phyloP scores from a whole-genome alignment of 208 protist species.

The Crithidia acanthocephali region DNA sequence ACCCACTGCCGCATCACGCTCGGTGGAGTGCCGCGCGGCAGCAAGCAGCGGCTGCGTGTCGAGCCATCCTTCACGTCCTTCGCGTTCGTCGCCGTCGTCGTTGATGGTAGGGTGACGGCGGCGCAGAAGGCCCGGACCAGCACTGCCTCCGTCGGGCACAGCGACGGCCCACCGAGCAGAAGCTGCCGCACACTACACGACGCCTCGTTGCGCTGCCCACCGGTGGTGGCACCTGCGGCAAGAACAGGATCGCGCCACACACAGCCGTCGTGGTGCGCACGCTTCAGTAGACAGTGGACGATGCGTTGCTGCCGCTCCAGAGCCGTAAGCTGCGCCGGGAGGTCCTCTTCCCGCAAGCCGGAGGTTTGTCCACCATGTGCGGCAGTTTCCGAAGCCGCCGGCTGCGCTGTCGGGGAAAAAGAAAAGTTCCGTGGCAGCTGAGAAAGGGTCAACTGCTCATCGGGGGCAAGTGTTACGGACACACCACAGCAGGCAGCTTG shows the following conservation, averaged over 20 bases:
- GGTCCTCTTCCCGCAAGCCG: background rate
- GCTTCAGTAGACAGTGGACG: conserved; percentile 9
- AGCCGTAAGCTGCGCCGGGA: background rate
- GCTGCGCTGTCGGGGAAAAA: background rate
- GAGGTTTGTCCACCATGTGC: background rate
- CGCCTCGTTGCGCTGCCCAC: background rate
- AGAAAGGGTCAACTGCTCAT: conserved; percentile 30
- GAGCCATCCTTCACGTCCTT: conserved; percentile 4
- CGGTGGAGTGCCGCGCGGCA: conserved; percentile 64
- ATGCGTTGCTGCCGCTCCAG: conserved; percentile 20
- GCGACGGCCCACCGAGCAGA: conserved; percentile 30
- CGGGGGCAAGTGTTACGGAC: conserved; percentile 6
- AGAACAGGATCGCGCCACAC: conserved; percentile 20
- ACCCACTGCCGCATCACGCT: conserved; percentile 29
- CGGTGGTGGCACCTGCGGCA: too few species aligned
- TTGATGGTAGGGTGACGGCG: conserved; percentile 22
- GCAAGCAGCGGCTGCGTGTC: conserved; percentile 26
- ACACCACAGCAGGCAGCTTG: conserved; percentile 34
- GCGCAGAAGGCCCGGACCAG: conserved; percentile 57
- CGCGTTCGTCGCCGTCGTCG: too few species aligned
- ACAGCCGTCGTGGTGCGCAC: conserved; percentile 28
- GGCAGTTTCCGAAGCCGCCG: too few species aligned
- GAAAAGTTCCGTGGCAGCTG: conserved; percentile 21
- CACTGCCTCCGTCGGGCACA: conserved; percentile 33
- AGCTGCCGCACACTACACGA: conserved; percentile 28